These are phyloP conservation scores for Neurospora cerealis DNA, from an alignment of 495 filamentous ascomycete genomes.

Conservation along the genomic window DNA sequence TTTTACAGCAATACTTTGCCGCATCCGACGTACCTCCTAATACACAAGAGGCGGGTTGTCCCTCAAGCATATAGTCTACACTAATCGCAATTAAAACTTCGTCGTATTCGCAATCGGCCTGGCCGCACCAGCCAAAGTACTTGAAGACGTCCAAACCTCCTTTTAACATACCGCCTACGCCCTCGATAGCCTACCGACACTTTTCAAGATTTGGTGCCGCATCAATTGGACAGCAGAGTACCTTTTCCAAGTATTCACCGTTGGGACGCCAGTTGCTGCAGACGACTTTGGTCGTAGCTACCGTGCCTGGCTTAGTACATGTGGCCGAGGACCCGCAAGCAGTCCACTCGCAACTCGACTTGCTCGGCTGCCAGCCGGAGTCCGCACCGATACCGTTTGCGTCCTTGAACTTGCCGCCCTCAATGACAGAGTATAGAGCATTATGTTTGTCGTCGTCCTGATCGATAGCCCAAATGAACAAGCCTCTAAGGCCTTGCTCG, in stretches of 20 bases:
- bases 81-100: too few relatives aligned
- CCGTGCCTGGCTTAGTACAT: neutral
- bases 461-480: slow-evolving; percentile 27
- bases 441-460: slow-evolving; percentile 13
- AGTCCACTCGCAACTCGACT: neutral
- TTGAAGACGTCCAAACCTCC: too few relatives aligned
- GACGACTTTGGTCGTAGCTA: neutral
- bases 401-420: neutral
- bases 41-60: too few relatives aligned
- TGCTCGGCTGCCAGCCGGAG: neutral
- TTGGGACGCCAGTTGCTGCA: neutral
- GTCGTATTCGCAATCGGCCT: too few relatives aligned
- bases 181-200: neutral
- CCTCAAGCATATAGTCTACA: too few relatives aligned
- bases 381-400: neutral
- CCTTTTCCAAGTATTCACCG: neutral
- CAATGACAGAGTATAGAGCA: neutral
- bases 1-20: too few relatives aligned
- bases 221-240: neutral
- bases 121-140: too few relatives aligned
- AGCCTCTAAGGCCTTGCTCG: slow-evolving; percentile 15
- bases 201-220: neutral
- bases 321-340: neutral
- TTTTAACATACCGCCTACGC: too few relatives aligned
- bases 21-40: too few relatives aligned